These are phyloP conservation scores for Aspergillus novoparasiticus DNA, from an alignment of 2,329 filamentous ascomycete species.

Conservation along the genomic window DNA sequence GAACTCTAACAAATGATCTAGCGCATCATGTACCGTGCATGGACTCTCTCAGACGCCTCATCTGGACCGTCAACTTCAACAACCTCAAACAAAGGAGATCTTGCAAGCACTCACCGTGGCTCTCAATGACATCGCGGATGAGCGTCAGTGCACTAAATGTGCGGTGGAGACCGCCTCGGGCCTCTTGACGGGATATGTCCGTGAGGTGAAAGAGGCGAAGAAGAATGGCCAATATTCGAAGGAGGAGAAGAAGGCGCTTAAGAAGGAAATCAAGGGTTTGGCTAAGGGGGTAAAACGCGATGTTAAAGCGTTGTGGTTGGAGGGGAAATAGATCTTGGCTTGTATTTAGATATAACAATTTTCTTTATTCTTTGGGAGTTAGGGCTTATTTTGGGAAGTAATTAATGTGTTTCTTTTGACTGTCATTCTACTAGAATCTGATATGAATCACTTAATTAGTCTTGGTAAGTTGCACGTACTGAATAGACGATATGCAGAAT, in stretches of 20 bases:
- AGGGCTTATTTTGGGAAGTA: background rate
- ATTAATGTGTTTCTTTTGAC: background rate
- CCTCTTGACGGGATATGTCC: background rate
- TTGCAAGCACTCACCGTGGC: background rate
- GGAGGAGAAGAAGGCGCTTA: background rate
- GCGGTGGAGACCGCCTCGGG: background rate
- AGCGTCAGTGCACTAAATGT: background rate
- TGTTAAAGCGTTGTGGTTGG: background rate
- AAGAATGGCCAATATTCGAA: background rate
- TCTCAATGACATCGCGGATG: background rate
- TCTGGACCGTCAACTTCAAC: background rate
- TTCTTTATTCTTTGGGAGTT: background rate
- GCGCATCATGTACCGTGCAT: background rate
- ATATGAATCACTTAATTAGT: background rate
- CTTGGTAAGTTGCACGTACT: too few relatives aligned
- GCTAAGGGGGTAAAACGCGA: background rate
- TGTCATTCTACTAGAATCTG: fast-evolving
- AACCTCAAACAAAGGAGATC: background rate
- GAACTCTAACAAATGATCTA: background rate
- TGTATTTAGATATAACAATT: background rate
- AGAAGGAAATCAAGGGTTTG: background rate
- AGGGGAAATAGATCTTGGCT: background rate
- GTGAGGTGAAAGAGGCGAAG: background rate
- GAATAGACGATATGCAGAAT: too few relatives aligned
- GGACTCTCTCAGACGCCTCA: background rate